Base-by-base conservation (phyloP, 192 early-diverging fungal genomes). In the Podila epigama region DNA sequence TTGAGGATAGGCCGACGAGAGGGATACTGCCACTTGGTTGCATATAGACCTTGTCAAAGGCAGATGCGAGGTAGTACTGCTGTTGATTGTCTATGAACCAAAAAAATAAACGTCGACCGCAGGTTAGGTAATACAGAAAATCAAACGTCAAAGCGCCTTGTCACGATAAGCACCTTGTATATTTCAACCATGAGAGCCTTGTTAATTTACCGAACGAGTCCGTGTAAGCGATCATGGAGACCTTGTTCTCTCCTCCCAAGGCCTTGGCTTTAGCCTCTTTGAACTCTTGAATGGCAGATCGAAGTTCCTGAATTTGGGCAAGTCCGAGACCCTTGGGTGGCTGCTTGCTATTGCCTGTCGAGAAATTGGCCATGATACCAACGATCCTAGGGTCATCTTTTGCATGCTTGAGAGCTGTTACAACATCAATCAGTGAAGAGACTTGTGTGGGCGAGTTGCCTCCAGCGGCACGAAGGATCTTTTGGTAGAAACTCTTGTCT, bases 121-220 rank as follows among this genome's bases (percentile, higher is more conserved):
- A n/a, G n/a, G n/a, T n/a, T n/a, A n/a, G n/a, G n/a, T n/a, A n/a
- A n/a, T n/a, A n/a, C n/a, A n/a, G n/a, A n/a, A n/a, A n/a, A n/a
- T n/a, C n/a, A n/a, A n/a, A n/a, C n/a, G n/a, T n/a, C n/a, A n/a
- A n/a, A n/a, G n/a, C n/a, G n/a, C n/a, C n/a, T n/a, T n/a, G n/a
- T n/a, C n/a, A n/a, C n/a, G n/a, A n/a, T n/a, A n/a, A n/a, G n/a
- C n/a, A n/a, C n/a, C n/a, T n/a, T n/a, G n/a, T n/a, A n/a, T n/a
- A n/a, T n/a, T n/a, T n/a, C n/a, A n/a, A n/a, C n/a, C n/a, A n/a
- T n/a, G n/a, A n/a, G n/a, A n/a, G n/a, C n/a, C n/a, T n/a, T n/a
- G n/a, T n/a, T n/a, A n/a, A n/a, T n/a, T n/a, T n/a, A 85, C 85
- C 85, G 70, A 92, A 92, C 5, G 88, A 88, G 58, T 91, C 91